Evolutionary conservation across 495 filamentous ascomycete species (phyloP).

Genomic region (Letharia lupina): DNA sequence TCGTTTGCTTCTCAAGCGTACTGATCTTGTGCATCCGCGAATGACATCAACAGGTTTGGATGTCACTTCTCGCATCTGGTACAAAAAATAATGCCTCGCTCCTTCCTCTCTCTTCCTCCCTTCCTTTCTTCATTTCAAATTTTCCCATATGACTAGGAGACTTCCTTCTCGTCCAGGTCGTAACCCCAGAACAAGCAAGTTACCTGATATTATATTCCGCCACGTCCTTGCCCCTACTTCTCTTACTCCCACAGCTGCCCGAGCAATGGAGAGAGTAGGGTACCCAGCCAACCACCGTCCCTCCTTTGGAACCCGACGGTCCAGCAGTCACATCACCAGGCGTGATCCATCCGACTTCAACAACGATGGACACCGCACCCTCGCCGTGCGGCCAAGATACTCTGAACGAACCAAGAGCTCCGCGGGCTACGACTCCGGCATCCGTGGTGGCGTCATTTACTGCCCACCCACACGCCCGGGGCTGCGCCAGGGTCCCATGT

Average conservation of each 20-base stretch:
- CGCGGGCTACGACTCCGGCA: background rate
- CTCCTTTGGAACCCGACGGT: background rate
- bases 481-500: background rate
- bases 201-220: background rate
- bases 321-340: background rate
- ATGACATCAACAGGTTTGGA: background rate
- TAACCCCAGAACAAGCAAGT: background rate
- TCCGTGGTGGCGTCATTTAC: background rate
- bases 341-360: background rate
- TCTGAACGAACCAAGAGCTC: background rate
- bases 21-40: background rate
- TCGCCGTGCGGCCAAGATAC: background rate
- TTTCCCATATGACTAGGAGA: background rate
- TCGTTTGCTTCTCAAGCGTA: background rate
- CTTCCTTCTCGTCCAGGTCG: background rate
- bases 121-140: background rate
- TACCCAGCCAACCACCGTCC: background rate
- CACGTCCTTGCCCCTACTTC: background rate
- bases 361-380: background rate
- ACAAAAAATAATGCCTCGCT: background rate
- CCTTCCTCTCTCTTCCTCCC: background rate
- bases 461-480: background rate
- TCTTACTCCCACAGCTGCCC: background rate
- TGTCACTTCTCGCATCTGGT: background rate
- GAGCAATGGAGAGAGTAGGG: background rate